These are phyloP conservation scores for Dacryopinax primogenitus DNA, from an alignment of 768 basidiomycete species.

Conservation along the genomic window DNA sequence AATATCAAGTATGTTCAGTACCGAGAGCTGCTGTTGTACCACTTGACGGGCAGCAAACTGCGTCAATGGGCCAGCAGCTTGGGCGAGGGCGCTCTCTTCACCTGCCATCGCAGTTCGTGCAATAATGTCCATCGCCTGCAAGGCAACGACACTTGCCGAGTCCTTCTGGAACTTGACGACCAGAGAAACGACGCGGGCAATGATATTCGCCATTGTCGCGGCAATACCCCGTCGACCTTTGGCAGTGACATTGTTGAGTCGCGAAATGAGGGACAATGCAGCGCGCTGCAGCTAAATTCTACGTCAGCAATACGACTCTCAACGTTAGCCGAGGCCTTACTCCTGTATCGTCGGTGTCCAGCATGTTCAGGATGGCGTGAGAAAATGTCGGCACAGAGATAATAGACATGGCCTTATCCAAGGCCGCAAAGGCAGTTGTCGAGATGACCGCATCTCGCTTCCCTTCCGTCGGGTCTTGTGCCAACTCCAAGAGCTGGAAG, in stretches of 20 bases:
- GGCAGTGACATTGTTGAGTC: slow-evolving; percentile 48
- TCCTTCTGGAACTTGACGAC: slow-evolving; percentile 30
- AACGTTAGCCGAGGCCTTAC: slow-evolving; percentile 29
- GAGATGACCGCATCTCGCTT: slow-evolving; percentile 6
- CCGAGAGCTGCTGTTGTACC: slow-evolving; percentile 34
- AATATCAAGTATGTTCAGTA: slow-evolving; percentile 37
- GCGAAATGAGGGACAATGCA: slow-evolving; percentile 57
- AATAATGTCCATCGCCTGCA: slow-evolving; percentile 48
- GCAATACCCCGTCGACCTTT: slow-evolving; percentile 42
- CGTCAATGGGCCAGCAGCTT: slow-evolving; percentile 42
- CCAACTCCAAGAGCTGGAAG: neutral
- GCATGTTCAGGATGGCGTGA: slow-evolving; percentile 40
- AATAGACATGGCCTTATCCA: slow-evolving; percentile 43
- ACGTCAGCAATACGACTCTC: neutral
- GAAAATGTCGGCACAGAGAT: slow-evolving; percentile 66
- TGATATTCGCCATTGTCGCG: slow-evolving; percentile 40
- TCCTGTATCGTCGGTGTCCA: slow-evolving; percentile 39
- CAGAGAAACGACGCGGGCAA: slow-evolving; percentile 40
- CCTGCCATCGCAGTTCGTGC: slow-evolving; percentile 43
- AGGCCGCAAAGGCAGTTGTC: slow-evolving; percentile 34
- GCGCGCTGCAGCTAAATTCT: slow-evolving; percentile 45
- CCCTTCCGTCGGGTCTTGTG: neutral
- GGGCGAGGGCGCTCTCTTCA: slow-evolving; percentile 54
- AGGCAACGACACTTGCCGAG: slow-evolving; percentile 35
- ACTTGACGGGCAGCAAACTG: slow-evolving; percentile 38